Conservation (phyloP, 495 filamentous ascomycete species). For the Cairneyella variabilis region DNA sequence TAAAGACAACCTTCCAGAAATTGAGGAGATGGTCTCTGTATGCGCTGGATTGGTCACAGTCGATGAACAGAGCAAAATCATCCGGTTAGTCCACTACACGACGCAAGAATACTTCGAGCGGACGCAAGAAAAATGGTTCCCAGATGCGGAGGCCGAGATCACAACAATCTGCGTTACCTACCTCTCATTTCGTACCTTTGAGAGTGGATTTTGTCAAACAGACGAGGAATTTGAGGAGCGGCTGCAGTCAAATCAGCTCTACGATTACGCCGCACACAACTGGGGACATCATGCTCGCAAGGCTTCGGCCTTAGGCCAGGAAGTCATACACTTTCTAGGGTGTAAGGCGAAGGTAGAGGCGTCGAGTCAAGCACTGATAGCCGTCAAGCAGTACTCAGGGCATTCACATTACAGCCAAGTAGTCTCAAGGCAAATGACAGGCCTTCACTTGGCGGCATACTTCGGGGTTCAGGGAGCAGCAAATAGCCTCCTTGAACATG, state of each 20-base stretch:
- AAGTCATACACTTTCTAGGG: constrained; percentile 19
- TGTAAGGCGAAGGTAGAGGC: constrained; percentile 19
- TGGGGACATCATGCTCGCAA: constrained; percentile 37
- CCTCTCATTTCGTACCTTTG: constrained; percentile 28
- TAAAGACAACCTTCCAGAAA: constrained; percentile 29
- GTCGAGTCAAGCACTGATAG: constrained; percentile 3
- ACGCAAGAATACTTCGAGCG: constrained; percentile 48
- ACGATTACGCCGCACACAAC: constrained; percentile 13
- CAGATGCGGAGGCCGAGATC: constrained; percentile 33
- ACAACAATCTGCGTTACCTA: constrained; percentile 40
- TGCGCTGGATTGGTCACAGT: constrained; percentile 53
- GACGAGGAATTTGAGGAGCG: constrained; percentile 30
- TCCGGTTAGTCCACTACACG: constrained; percentile 56
- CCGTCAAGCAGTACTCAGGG: background rate
- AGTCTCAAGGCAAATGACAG: constrained; percentile 15
- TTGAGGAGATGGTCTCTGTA: constrained; percentile 31
- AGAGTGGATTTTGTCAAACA: constrained; percentile 9
- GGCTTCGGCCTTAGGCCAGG: constrained; percentile 3
- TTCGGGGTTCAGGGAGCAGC: constrained; percentile 16
- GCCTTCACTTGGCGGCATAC: constrained; percentile 25
- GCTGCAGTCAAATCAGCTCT: constrained; percentile 4
- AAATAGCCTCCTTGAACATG: background rate
- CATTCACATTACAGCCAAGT: constrained; percentile 4
- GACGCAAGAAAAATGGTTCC: constrained; percentile 31
- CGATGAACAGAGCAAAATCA: constrained; percentile 40